These are phyloP conservation scores for Candida suzukii DNA, from an alignment of 805 yeast genomes.

Conservation along the genomic window DNA sequence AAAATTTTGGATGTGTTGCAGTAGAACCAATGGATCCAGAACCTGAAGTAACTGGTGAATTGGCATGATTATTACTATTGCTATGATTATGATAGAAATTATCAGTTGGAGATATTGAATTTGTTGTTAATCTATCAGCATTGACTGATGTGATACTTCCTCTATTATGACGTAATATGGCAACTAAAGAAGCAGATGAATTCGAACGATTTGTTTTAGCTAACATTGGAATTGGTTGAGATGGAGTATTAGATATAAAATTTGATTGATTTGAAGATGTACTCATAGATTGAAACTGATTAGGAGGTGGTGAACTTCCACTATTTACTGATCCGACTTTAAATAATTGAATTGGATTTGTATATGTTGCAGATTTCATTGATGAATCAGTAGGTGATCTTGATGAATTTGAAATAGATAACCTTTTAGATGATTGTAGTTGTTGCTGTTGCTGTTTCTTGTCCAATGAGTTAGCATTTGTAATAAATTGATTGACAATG, in stretches of 20 bases:
- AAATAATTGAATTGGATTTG: conserved; percentile 49
- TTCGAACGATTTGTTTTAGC: conserved; percentile 29
- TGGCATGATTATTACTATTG: conserved; percentile 2
- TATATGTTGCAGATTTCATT: background rate
- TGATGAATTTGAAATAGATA: background rate
- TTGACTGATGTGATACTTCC: conserved; percentile 6
- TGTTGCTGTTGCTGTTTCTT: background rate
- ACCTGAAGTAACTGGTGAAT: conserved; percentile 12
- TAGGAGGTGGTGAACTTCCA: conserved; percentile 20
- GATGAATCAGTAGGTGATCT: background rate
- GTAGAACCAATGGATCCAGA: background rate
- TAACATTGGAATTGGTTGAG: conserved; percentile 25
- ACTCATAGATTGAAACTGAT: background rate
- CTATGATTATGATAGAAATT: conserved; percentile 1
- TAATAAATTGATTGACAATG: conserved; percentile 34
- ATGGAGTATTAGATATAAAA: conserved; percentile 11
- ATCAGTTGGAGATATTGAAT: conserved; percentile 1
- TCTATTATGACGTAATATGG: conserved; percentile 36
- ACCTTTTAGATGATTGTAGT: background rate
- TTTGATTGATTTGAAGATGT: background rate
- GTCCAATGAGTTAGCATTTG: too few species aligned
- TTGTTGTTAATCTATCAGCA: conserved; percentile 1
- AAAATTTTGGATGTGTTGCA: conserved; percentile 45
- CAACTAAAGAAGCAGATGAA: conserved; percentile 48
- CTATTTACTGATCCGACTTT: conserved; percentile 52